A percentile compares a stretch with the other conserved stretches of the same genome.
Evolutionary conservation across 192 early-diverging fungal species (phyloP).

Genomic region (Coemansia sp.): DNA sequence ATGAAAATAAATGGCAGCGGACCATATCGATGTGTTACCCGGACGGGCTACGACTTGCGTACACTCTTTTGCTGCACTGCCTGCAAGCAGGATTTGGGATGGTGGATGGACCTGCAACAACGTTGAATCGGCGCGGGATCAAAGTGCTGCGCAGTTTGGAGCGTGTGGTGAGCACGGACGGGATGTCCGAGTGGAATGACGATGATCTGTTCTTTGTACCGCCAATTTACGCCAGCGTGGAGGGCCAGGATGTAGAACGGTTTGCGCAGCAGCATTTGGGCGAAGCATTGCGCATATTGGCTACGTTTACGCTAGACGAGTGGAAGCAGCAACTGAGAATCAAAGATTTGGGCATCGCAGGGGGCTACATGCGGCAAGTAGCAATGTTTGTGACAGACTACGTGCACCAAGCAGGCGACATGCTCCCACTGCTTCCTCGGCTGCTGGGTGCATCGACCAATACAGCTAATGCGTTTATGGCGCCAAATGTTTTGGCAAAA

Average conservation of each 20-base stretch:
- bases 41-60: slow-evolving; percentile 22
- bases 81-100: too few relatives aligned
- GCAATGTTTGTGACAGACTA: slow-evolving; percentile 25
- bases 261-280: slow-evolving; percentile 21
- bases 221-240: slow-evolving; percentile 19
- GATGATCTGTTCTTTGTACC: slow-evolving; percentile 27
- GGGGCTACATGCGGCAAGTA: slow-evolving; percentile 37
- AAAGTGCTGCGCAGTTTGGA: slow-evolving; percentile 17
- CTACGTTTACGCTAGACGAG: background rate
- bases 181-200: slow-evolving; percentile 14
- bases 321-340: slow-evolving; percentile 22
- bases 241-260: slow-evolving; percentile 1
- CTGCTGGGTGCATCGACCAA: background rate
- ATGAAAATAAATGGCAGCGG: slow-evolving; percentile 19
- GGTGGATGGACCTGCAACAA: background rate
- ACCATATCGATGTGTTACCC: slow-evolving; percentile 35
- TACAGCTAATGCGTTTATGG: slow-evolving; percentile 14
- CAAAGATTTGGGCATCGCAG: slow-evolving; percentile 6
- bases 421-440: slow-evolving; percentile 18
- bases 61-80: slow-evolving; percentile 20
- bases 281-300: slow-evolving; percentile 18
- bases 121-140: slow-evolving; percentile 26
- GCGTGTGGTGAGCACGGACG: slow-evolving; percentile 11
- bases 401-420: slow-evolving; percentile 13
- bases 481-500: slow-evolving; percentile 22